Percentiles rank a stretch among this genome's conserved stretches.
phyloP scores from a whole-genome alignment of 1,284 basidiomycete species.

The Malassezia vespertilionis region DNA sequence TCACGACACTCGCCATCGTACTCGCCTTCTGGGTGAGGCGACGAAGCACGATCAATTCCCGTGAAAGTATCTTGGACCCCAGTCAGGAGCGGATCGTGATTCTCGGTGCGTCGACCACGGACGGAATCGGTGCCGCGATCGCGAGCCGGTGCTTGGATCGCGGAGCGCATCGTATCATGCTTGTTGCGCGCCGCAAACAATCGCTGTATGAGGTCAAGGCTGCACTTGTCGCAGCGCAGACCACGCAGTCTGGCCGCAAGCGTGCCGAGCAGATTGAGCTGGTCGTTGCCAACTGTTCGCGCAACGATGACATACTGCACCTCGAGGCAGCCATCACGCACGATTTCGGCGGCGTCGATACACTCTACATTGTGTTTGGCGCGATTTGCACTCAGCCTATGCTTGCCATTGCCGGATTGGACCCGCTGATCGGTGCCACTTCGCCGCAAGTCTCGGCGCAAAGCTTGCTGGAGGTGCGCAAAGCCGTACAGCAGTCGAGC shows the following conservation, averaged over 20 bases:
- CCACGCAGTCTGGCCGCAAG: not conserved
- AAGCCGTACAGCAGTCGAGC: slow-evolving; percentile 31
- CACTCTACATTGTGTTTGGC: slow-evolving; percentile 68
- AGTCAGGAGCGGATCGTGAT: slow-evolving; percentile 24
- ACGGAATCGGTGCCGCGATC: slow-evolving; percentile 15
- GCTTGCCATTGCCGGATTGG: slow-evolving; percentile 59
- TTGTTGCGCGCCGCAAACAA: slow-evolving; percentile 11
- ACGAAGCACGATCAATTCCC: slow-evolving; percentile 1
- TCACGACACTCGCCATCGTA: no score
- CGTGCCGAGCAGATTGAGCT: slow-evolving; percentile 8
- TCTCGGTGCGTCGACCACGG: slow-evolving; percentile 11
- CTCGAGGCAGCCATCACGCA: slow-evolving; percentile 52
- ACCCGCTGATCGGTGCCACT: slow-evolving; percentile 43
- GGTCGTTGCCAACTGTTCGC: slow-evolving; percentile 57
- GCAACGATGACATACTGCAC: slow-evolving; percentile 58
- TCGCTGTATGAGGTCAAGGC: slow-evolving; percentile 52
- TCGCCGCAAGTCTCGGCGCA: no score
- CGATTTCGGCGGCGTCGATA: slow-evolving; percentile 66
- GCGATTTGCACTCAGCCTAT: slow-evolving; percentile 68
- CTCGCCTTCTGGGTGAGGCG: no score
- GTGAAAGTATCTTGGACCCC: no score
- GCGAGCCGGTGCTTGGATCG: slow-evolving; percentile 6
- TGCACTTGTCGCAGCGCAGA: slow-evolving; percentile 36
- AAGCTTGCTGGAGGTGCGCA: slow-evolving; percentile 30
- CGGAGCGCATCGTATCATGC: slow-evolving; percentile 3